phyloP scores from a whole-genome alignment of 2,329 filamentous ascomycete genomes.

The Phyllachora maydis region DNA sequence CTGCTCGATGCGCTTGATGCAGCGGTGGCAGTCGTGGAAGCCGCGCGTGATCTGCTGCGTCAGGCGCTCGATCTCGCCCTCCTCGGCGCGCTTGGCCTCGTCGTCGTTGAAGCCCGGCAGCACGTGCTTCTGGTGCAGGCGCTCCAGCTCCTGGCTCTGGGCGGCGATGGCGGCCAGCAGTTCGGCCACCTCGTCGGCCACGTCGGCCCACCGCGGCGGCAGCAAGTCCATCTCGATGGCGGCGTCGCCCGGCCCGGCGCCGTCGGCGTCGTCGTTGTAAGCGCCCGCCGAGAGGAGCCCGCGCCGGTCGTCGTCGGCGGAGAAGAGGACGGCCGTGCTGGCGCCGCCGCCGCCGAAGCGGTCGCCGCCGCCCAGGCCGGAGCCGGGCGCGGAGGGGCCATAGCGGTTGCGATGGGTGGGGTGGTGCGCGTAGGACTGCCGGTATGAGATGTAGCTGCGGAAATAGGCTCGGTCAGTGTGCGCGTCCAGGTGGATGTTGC shows the following conservation, averaged over 20 bases:
- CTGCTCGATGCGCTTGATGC: slow-evolving; percentile 70
- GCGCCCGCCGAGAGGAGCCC: slow-evolving; percentile 68
- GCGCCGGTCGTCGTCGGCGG: slow-evolving; percentile 34
- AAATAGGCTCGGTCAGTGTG: too few relatives aligned
- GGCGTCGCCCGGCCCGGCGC: too few relatives aligned
- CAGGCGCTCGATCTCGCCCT: slow-evolving; percentile 72
- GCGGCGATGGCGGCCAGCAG: slow-evolving; percentile 59
- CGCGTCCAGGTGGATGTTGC: too few relatives aligned
- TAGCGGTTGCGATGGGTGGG: slow-evolving; percentile 69
- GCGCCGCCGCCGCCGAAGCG: slow-evolving; percentile 29
- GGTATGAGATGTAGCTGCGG: slow-evolving; percentile 87
- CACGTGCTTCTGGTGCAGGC: slow-evolving; percentile 91
- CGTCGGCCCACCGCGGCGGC: slow-evolving; percentile 86
- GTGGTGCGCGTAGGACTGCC: slow-evolving; percentile 93
- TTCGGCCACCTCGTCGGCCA: slow-evolving; percentile 84
- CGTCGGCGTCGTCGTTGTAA: slow-evolving; percentile 67
- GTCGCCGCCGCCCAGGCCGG: slow-evolving; percentile 13
- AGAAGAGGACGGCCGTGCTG: slow-evolving; percentile 38
- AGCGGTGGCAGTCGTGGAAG: slow-evolving; percentile 78
- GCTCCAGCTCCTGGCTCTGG: slow-evolving; percentile 70
- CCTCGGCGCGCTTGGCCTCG: slow-evolving; percentile 68
- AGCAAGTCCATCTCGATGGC: slow-evolving; percentile 97
- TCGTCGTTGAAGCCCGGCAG: slow-evolving; percentile 94
- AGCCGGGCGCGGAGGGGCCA: slow-evolving; percentile 15
- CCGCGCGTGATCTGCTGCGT: slow-evolving; percentile 77